Percentiles rank a stretch among this genome's conserved stretches.
phyloP scores from a whole-genome alignment of 345 rosid species.

The Linum tenue region DNA sequence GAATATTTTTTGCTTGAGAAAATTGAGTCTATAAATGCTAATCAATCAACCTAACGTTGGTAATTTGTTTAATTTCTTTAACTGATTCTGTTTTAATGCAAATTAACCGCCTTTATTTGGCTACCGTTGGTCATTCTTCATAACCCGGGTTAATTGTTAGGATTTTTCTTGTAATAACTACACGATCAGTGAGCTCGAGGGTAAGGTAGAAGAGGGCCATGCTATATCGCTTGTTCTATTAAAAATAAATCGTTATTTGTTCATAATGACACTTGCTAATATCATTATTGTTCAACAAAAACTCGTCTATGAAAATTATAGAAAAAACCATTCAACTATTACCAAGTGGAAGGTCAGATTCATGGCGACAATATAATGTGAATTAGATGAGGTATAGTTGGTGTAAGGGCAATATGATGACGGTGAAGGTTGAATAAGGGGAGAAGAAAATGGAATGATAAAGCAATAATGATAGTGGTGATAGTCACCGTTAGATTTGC shows the following conservation, averaged over 20 bases:
- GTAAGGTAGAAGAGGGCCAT: not conserved
- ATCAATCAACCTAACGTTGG: slow-evolving; percentile 8
- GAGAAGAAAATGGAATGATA: slow-evolving; percentile 1
- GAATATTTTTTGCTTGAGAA: slow-evolving; percentile 14
- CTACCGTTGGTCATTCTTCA: not conserved
- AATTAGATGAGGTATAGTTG: too few relatives aligned
- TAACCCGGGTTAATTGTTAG: too few relatives aligned
- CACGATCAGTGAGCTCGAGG: too few relatives aligned
- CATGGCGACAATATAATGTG: too few relatives aligned
- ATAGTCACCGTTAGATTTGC: not conserved
- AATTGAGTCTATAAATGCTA: slow-evolving; percentile 51
- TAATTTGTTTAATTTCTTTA: too few relatives aligned
- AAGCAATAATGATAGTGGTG: not conserved
- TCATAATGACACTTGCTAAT: not conserved
- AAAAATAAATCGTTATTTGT: not conserved
- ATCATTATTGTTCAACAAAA: not conserved
- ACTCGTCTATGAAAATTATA: not conserved
- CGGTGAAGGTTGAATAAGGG: not conserved
- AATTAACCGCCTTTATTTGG: not conserved
- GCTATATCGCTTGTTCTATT: not conserved
- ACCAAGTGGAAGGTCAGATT: not conserved
- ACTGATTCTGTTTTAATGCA: not conserved
- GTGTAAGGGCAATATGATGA: too few relatives aligned
- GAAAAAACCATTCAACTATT: not conserved
- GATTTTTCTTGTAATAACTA: too few relatives aligned